phyloP scores from a whole-genome alignment of 345 rosid genomes.

The Bruguiera gymnorhiza region DNA sequence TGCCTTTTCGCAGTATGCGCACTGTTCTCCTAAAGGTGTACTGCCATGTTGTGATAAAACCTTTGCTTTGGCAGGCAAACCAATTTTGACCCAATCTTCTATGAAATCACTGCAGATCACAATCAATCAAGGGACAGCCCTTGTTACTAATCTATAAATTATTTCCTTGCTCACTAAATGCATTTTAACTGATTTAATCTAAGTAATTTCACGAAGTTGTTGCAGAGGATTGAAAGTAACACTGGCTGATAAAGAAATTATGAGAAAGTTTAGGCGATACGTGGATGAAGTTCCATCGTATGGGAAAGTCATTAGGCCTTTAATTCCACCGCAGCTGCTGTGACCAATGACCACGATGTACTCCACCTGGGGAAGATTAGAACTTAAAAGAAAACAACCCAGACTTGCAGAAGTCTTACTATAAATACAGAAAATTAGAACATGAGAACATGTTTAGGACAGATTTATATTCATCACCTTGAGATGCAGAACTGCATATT shows the following conservation, averaged over 20 bases:
- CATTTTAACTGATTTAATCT: neutral
- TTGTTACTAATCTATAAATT: neutral
- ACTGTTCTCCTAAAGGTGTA: conserved; percentile 41
- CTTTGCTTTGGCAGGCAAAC: conserved; percentile 72
- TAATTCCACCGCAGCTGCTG: conserved; percentile 94
- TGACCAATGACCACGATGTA: conserved; percentile 89
- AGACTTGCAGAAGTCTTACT: neutral
- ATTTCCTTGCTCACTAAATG: too few relatives aligned
- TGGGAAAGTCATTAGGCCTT: conserved; percentile 89
- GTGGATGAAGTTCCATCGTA: conserved; percentile 67
- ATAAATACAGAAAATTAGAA: too few relatives aligned
- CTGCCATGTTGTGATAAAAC: conserved; percentile 44
- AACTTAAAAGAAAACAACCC: neutral
- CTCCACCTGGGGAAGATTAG: conserved; percentile 46
- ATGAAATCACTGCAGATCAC: conserved; percentile 77
- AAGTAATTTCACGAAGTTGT: neutral
- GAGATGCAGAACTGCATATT: conserved; percentile 89
- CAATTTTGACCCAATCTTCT: conserved; percentile 88
- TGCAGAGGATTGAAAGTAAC: neutral
- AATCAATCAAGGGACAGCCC: neutral
- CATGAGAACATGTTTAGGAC: neutral
- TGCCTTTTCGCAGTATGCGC: conserved; percentile 81
- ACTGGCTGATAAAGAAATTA: neutral
- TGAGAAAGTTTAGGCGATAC: conserved; percentile 30
- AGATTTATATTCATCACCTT: conserved; percentile 47